Percentiles rank a stretch among this genome's conserved stretches.
Evolutionary conservation across 139 green algal genomes (phyloP).

Genomic region (Microglena sp.): DNA sequence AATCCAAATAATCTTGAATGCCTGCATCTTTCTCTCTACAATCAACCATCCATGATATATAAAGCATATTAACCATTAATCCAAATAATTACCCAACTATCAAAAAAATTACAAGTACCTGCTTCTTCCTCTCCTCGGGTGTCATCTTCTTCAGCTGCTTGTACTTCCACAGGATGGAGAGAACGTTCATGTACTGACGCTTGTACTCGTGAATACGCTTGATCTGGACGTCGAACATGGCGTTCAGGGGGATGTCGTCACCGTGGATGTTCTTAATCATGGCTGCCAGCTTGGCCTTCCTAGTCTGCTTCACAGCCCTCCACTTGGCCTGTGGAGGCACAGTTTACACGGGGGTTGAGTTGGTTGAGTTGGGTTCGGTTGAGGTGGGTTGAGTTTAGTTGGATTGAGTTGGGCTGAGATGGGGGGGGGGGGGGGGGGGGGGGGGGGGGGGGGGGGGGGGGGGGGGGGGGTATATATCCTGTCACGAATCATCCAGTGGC

Average conservation of each 20-base stretch:
- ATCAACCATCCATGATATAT: no score
- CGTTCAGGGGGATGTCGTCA: constrained; percentile 54
- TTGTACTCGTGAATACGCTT: constrained; percentile 99
- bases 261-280: constrained; percentile 67
- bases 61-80: background rate
- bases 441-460: background rate
- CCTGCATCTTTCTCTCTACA: no score
- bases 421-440: background rate
- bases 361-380: background rate
- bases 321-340: constrained; percentile 39
- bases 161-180: constrained; percentile 81
- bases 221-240: constrained; percentile 92
- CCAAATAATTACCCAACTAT: background rate
- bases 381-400: background rate
- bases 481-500: no score
- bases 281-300: constrained; percentile 68
- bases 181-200: constrained; percentile 89
- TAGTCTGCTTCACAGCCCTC: constrained; percentile 71
- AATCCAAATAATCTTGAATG: no score
- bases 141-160: constrained; percentile 86
- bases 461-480: background rate
- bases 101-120: constrained; percentile 1
- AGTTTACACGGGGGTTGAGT: background rate
- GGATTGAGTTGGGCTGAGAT: background rate
- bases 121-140: constrained; percentile 65